phyloP scores from a whole-genome alignment of 306 rosid genomes.

The Malus sieversii region DNA sequence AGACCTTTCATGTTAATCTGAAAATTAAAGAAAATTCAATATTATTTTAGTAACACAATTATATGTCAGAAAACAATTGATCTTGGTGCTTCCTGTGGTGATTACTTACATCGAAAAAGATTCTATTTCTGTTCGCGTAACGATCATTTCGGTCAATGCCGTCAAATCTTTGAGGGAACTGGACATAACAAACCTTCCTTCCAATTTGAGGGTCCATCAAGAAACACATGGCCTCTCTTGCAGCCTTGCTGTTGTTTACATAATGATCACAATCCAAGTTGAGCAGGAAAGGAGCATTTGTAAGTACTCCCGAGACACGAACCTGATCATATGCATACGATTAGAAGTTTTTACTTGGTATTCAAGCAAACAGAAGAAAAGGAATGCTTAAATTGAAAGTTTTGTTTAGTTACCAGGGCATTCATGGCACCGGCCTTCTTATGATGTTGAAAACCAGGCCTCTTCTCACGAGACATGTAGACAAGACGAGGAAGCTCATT shows the following conservation, averaged over 20 bases:
- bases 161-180: conserved; percentile 88
- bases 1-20: conserved; percentile 97
- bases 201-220: conserved; percentile 89
- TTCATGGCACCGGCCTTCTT: conserved; percentile 99
- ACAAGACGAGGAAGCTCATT: conserved; percentile 92
- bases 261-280: conserved; percentile 97
- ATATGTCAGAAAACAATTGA: neutral
- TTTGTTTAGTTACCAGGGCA: conserved; percentile 49
- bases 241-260: conserved; percentile 76
- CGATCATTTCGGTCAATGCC: conserved; percentile 85
- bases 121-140: conserved; percentile 92
- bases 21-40: conserved; percentile 15
- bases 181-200: conserved; percentile 72
- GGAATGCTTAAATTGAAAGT: neutral
- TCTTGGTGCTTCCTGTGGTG: neutral
- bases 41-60: neutral
- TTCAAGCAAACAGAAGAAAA: conserved; percentile 3
- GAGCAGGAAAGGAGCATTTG: conserved; percentile 85
- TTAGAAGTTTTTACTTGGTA: neutral
- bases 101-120: conserved; percentile 70
- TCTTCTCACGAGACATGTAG: conserved; percentile 87
- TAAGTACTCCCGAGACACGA: conserved; percentile 89
- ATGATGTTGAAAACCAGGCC: conserved; percentile 92
- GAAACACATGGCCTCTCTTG: conserved; percentile 92
- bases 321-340: conserved; percentile 37